Base-by-base conservation (phyloP, 495 filamentous ascomycete species). In the Aspergillus egyptiacus region DNA sequence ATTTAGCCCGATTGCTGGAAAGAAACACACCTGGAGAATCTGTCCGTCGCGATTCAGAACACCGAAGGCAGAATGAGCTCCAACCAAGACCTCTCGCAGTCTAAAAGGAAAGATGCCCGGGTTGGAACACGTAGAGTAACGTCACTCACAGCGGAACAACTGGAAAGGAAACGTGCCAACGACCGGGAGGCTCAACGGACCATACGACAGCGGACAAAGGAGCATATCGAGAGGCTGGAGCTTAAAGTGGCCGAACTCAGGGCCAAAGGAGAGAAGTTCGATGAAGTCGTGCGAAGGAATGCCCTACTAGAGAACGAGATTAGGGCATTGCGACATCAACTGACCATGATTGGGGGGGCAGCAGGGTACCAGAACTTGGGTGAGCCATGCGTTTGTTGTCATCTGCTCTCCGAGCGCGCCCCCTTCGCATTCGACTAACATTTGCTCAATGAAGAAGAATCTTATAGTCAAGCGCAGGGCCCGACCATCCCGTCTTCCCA, bases 111-210 rank as follows among this genome's bases (percentile, higher is more conserved):
- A 39, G 73, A 76, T 37, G 76, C 79, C 18, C 71, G 80, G 51
- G 76, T 77, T 13, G 79, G 80, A 2, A 77, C 78, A 22, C 69
- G 81, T 48, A 82, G 76, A 54, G 80, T 83, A 27, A 71, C 77
- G 5, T 73, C 74, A 2, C 63, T 83, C 40, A 77, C 76, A 5
- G 70, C 73, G 19, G 78, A 79, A 33, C 79, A 83, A 53, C 65
- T 83, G 19, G 80, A 83, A 48, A 68, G 79, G 36, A 83, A 83
- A 54, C 73, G 80, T 43, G 78, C 78, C 40, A 81, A 81, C 59
- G 80, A 83, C 52, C 76, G 80, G 36, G 80, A 83, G 55, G 79
- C 80, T 23, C 80, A 83, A 53, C 68, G 78, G 49, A 77, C 75
- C n/a, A 83, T 81, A 50, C 75, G 79, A 15, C 75, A 79, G 50